Evolutionary conservation across 176 grass and related monocot genomes (phyloP).

Genomic region (Pontederia crassipes): DNA sequence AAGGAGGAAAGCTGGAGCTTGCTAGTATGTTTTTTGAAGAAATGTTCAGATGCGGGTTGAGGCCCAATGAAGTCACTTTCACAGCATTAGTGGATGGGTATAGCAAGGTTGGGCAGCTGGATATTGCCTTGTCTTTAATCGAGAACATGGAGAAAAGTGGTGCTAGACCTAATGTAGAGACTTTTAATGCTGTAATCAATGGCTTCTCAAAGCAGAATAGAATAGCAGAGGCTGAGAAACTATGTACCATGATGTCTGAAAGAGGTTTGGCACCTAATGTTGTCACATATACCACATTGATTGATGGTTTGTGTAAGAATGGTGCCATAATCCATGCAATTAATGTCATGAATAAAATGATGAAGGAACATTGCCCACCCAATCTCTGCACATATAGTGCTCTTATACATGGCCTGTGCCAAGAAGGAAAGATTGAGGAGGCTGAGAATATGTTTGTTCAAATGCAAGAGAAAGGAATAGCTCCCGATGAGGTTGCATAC

Average conservation of each 20-base stretch:
- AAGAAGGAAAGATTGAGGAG: slow-evolving; percentile 38
- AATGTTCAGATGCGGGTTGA: slow-evolving; percentile 29
- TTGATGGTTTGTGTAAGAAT: slow-evolving; percentile 58
- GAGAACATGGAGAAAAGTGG: slow-evolving; percentile 43
- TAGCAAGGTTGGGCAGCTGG: slow-evolving; percentile 44
- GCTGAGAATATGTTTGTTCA: slow-evolving; percentile 41
- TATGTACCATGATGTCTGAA: slow-evolving; percentile 36
- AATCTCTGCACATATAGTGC: slow-evolving; percentile 55
- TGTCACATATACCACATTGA: slow-evolving; percentile 53
- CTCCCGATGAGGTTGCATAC: slow-evolving; percentile 45
- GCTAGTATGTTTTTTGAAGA: slow-evolving; percentile 28
- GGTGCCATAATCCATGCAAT: slow-evolving; percentile 34
- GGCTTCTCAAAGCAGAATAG: slow-evolving; percentile 39
- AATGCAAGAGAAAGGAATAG: slow-evolving; percentile 33
- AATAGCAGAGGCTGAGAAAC: slow-evolving; percentile 34
- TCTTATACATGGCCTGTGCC: slow-evolving; percentile 42
- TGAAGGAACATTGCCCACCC: slow-evolving; percentile 24
- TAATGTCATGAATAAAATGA: slow-evolving; percentile 44
- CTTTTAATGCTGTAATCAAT: slow-evolving; percentile 54
- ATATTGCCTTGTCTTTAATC: slow-evolving; percentile 33
- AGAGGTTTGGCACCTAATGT: slow-evolving; percentile 42
- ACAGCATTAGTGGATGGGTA: slow-evolving; percentile 51
- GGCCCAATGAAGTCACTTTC: slow-evolving; percentile 32
- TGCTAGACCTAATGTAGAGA: slow-evolving; percentile 44
- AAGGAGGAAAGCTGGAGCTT: slow-evolving; percentile 25